These are phyloP conservation scores for Apodospora peruviana DNA, from an alignment of 495 filamentous ascomycete species.

Conservation along the genomic window DNA sequence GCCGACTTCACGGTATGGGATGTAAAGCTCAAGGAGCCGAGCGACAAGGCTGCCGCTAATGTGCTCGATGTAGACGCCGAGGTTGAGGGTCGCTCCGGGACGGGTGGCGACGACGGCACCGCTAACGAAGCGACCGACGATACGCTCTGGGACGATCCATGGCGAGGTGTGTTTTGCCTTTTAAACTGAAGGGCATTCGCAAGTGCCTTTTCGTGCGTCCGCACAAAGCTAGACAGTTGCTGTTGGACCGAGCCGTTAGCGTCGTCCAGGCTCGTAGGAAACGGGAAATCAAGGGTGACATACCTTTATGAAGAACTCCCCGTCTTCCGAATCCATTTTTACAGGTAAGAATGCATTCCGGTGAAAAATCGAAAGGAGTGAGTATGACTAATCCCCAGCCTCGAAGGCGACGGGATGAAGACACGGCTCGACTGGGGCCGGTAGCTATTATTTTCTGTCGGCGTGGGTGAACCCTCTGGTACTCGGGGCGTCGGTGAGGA, in stretches of 20 bases:
- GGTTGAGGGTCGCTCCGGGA: constrained; percentile 47
- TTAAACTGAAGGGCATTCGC: constrained; percentile 89
- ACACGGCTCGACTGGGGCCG: background rate
- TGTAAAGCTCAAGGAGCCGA: constrained; percentile 76
- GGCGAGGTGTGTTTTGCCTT: constrained; percentile 56
- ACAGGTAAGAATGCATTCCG: constrained; percentile 37
- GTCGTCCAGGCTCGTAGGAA: background rate
- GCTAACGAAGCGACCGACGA: constrained; percentile 42
- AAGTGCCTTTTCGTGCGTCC: constrained; percentile 93
- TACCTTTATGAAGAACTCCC: constrained; percentile 85
- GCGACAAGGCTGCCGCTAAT: constrained; percentile 77
- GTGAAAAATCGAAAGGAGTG: constrained; percentile 18
- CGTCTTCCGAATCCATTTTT: constrained; percentile 80
- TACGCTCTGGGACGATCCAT: constrained; percentile 56
- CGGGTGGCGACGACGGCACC: constrained; percentile 42
- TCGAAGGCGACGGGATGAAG: constrained; percentile 1
- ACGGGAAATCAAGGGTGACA: constrained; percentile 7
- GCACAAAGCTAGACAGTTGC: constrained; percentile 93
- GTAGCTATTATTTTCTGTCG: background rate
- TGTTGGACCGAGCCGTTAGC: constrained; percentile 28
- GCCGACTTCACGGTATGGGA: constrained; percentile 80
- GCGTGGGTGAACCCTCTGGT: background rate
- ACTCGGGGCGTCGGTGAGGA: constrained; percentile 7
- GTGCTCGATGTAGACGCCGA: constrained; percentile 65
- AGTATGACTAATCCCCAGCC: constrained; percentile 6